Conservation (phyloP, 164 flowering plant genomes). For the Platanus orientalis region DNA sequence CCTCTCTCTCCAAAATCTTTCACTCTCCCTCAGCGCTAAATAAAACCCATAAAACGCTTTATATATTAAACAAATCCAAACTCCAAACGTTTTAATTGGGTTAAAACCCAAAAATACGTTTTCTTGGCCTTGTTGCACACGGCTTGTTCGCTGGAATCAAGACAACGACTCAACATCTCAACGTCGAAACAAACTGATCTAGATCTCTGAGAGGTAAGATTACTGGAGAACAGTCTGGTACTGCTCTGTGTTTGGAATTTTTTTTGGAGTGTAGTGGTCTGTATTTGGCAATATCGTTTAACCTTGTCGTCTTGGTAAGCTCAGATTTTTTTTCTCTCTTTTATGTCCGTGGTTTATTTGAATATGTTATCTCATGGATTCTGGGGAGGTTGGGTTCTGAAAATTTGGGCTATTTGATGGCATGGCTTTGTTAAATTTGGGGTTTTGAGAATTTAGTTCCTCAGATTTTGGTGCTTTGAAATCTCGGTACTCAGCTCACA, state of each 20-base stretch:
- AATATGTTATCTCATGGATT: neutral
- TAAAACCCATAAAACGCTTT: no score
- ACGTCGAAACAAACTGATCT: neutral
- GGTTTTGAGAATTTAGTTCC: constrained; percentile 10
- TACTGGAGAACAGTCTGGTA: constrained; percentile 5
- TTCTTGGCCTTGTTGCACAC: no score
- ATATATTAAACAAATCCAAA: no score
- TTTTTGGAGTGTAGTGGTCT: neutral
- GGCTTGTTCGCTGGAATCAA: no score
- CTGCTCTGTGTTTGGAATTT: neutral
- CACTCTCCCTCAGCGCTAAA: no score
- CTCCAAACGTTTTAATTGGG: no score
- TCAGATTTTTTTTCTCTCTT: neutral
- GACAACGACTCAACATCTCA: no score
- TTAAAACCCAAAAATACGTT: no score
- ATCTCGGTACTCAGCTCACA: neutral
- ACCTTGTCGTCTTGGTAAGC: no score
- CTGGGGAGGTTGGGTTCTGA: neutral
- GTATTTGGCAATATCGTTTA: no score
- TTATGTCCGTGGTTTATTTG: neutral
- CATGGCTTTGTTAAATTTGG: constrained; percentile 9
- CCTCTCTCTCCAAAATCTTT: no score
- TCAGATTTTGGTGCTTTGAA: constrained; percentile 6
- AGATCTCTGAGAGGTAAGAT: constrained; percentile 15
- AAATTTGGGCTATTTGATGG: constrained; percentile 5